phyloP scores from a whole-genome alignment of 768 basidiomycete species.

The Porphyrellus cyaneotinctus region DNA sequence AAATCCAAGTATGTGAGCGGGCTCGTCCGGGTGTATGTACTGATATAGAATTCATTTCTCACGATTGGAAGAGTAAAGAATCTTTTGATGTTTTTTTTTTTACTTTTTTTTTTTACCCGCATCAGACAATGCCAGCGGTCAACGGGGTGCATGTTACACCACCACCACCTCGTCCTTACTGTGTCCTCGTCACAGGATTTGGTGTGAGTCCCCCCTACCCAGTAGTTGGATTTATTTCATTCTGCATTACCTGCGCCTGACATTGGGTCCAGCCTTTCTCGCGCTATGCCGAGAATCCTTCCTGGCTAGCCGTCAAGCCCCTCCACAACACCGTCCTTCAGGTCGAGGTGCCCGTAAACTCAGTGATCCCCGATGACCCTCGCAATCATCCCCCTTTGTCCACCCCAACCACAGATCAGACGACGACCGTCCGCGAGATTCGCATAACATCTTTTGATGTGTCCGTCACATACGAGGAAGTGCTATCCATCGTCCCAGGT shows the following conservation, averaged over 20 bases:
- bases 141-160: conserved; percentile 10
- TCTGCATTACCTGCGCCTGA: conserved; percentile 15
- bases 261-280: conserved; percentile 47
- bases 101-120: too few relatives aligned
- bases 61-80: neutral
- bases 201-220: conserved; percentile 41
- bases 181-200: conserved; percentile 50
- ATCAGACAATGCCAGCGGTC: conserved; percentile 30
- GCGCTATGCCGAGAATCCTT: conserved; percentile 57
- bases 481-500: conserved; percentile 51
- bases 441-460: conserved; percentile 58
- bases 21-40: neutral
- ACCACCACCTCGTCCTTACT: conserved; percentile 34
- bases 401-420: conserved; percentile 4
- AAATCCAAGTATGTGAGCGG: conserved; percentile 6
- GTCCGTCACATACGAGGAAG: conserved; percentile 55
- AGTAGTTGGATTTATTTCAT: conserved; percentile 23
- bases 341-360: conserved; percentile 34
- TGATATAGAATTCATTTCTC: conserved; percentile 2
- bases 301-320: conserved; percentile 65
- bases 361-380: conserved; percentile 18
- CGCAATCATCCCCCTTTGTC: neutral
- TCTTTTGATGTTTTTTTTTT: neutral
- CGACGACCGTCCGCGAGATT: conserved; percentile 37
- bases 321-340: conserved; percentile 54